Conservation (phyloP, 768 basidiomycete species). For the Rhizopogon salebrosus region DNA sequence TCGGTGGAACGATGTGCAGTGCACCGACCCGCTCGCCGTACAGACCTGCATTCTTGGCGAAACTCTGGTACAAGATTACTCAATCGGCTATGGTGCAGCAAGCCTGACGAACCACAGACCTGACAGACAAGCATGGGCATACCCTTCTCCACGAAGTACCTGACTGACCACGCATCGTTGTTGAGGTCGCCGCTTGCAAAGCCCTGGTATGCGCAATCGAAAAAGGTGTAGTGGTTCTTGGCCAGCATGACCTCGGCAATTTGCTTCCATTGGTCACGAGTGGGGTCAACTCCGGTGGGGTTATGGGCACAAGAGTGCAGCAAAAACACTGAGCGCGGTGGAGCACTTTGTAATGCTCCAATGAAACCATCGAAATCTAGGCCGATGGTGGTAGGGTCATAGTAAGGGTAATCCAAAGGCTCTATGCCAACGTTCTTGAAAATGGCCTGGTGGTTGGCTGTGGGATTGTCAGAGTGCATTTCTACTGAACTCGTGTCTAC, state of each 20-base stretch:
- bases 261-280: conserved; percentile 76
- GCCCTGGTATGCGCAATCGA: conserved; percentile 96
- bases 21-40: conserved; percentile 95
- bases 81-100: not conserved
- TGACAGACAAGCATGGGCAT: conserved; percentile 86
- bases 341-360: conserved; percentile 53
- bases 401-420: conserved; percentile 90
- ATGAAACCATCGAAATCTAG: conserved; percentile 75
- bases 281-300: conserved; percentile 94
- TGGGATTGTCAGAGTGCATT: not conserved
- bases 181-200: conserved; percentile 95
- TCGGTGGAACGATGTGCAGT: conserved; percentile 72
- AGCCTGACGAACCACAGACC: conserved; percentile 38
- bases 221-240: conserved; percentile 83
- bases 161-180: conserved; percentile 87
- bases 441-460: conserved; percentile 87
- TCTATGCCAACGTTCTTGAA: conserved; percentile 87
- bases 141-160: conserved; percentile 73
- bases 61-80: conserved; percentile 54
- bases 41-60: conserved; percentile 94
- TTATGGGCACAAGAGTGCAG: conserved; percentile 96
- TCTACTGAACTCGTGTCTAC: not conserved
- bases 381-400: conserved; percentile 84
- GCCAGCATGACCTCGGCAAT: conserved; percentile 68
- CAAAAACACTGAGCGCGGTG: conserved; percentile 77